phyloP scores from a whole-genome alignment of 345 rosid species.

The Dovyalis caffra region DNA sequence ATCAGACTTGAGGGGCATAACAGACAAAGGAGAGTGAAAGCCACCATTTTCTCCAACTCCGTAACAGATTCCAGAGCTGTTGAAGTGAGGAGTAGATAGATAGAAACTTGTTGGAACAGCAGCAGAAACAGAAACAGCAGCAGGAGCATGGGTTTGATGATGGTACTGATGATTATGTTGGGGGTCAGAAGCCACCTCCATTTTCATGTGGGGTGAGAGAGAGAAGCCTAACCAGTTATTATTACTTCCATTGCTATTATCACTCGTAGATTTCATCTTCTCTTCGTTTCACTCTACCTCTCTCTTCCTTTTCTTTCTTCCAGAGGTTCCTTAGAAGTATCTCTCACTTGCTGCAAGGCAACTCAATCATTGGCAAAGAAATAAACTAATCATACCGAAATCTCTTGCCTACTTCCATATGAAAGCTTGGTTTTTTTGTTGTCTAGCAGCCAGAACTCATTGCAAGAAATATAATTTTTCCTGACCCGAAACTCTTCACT shows the following conservation, averaged over 20 bases:
- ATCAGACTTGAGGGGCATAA: conserved; percentile 80
- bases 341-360: conserved; percentile 19
- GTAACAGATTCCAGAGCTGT: conserved; percentile 37
- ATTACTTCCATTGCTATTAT: conserved; percentile 32
- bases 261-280: conserved; percentile 48
- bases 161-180: conserved; percentile 35
- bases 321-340: conserved; percentile 12
- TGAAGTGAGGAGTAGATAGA: conserved; percentile 34
- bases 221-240: conserved; percentile 72
- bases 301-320: conserved; percentile 15
- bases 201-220: conserved; percentile 69
- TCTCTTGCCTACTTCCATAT: conserved; percentile 3
- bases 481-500: conserved; percentile 18
- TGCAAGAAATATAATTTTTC: not conserved
- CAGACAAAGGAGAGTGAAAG: conserved; percentile 55
- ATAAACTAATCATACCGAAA: conserved; percentile 42
- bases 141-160: conserved; percentile 18
- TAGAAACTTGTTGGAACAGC: conserved; percentile 43
- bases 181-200: conserved; percentile 48
- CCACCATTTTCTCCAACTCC: conserved; percentile 42
- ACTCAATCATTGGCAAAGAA: conserved; percentile 45
- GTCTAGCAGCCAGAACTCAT: not conserved
- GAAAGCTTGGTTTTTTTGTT: conserved; percentile 21
- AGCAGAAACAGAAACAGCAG: conserved; percentile 20
- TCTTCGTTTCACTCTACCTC: conserved; percentile 6